These are phyloP conservation scores for Gelatoporia subvermispora DNA, from an alignment of 768 basidiomycete genomes.

Conservation along the genomic window DNA sequence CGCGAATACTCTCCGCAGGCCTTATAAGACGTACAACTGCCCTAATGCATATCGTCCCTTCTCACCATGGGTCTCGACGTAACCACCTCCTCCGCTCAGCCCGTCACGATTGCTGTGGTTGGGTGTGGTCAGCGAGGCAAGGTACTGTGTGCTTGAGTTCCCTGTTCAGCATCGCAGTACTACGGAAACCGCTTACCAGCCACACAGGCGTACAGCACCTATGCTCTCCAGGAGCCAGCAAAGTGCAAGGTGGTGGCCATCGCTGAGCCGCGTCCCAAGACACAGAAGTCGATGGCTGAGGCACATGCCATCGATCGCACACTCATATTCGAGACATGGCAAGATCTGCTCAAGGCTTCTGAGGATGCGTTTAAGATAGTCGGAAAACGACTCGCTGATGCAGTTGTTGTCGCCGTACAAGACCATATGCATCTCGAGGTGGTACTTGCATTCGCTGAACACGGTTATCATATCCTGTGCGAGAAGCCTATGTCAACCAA, in stretches of 20 bases:
- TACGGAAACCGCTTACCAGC: neutral
- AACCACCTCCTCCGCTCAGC: constrained; percentile 18
- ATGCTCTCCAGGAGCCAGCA: constrained; percentile 55
- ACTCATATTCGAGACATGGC: constrained; percentile 67
- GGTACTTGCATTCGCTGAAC: constrained; percentile 66
- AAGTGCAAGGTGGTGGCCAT: constrained; percentile 77
- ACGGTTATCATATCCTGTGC: constrained; percentile 86
- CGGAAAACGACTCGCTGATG: constrained; percentile 75
- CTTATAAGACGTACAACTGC: neutral
- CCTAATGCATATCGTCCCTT: neutral
- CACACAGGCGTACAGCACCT: constrained; percentile 55
- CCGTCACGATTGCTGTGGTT: constrained; percentile 70
- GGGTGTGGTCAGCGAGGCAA: constrained; percentile 83
- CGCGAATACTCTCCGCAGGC: too few species aligned
- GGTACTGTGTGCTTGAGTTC: constrained; percentile 32
- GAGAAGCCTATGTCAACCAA: constrained; percentile 91
- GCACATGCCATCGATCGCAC: constrained; percentile 58
- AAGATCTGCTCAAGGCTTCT: constrained; percentile 65
- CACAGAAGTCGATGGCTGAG: constrained; percentile 53
- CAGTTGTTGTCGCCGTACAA: constrained; percentile 75
- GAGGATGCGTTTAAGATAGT: constrained; percentile 56
- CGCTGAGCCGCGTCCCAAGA: constrained; percentile 74
- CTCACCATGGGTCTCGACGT: constrained; percentile 20
- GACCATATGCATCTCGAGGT: constrained; percentile 77
- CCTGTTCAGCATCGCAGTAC: neutral